Base-by-base conservation (phyloP, 2,329 filamentous ascomycete genomes). In the Ophiocordyceps camponoti-leonardi region DNA sequence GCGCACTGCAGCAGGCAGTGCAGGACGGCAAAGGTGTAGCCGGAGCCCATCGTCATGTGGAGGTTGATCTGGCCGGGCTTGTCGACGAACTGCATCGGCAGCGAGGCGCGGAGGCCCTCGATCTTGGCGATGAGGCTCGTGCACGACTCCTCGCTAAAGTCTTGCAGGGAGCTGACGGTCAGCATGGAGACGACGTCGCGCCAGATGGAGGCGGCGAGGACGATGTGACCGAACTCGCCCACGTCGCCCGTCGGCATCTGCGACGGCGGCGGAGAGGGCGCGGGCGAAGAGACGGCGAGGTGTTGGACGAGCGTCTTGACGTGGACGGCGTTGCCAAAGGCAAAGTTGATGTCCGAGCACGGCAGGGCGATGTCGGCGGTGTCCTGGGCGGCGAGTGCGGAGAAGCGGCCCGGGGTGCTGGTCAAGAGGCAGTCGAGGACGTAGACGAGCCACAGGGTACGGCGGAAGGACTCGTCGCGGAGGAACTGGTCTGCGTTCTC, bases 21-120 rank as follows among this genome's bases (percentile, higher is more conserved):
- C 44, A 79, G 67, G 71, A 79, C 75, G 49, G 75, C 73, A 54
- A 75, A 79, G 0, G 73, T 77, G 53, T 73, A 75, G 46, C 75
- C 75, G 41, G 73, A 77, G 33, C 75, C 75, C 75, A 78, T 78
- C 19, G 75, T 77, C 54, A 79, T 76, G 57, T 79, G 75, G 6
- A 77, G 62, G 53, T 70, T 73, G 55, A 78, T 74, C 59, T 79
- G 74, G 37, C 71, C 72, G 0, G 72, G 70, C 59, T 78, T 77
- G 54, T 79, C 75, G 49, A 73, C 65, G 47, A 75, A 77, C 57
- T 77, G 74, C 63, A 73, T 69, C 1, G 75, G 74, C 41, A 78
- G 58, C 1, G 69, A 69, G 49, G 63, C 64, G 30, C 74, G 70
- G 12, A 78, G 69, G 10, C 62, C 60, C 31, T 77, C 73, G 47